phyloP scores from a whole-genome alignment of 1,139 yeast genomes.

The Blastobotrys proliferans region DNA sequence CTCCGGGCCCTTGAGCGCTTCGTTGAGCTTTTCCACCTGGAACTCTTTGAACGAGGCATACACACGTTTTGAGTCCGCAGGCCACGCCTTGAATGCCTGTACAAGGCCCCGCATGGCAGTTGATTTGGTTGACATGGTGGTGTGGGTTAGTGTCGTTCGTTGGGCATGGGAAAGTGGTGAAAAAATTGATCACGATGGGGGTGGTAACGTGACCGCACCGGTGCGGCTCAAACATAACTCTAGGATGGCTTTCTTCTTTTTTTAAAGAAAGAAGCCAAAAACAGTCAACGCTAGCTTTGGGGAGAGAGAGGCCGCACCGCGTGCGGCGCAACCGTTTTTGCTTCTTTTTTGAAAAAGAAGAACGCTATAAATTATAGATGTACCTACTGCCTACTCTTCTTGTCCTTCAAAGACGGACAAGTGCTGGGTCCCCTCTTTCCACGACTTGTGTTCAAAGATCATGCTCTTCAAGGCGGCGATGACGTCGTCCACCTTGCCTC shows the following conservation, averaged over 20 bases:
- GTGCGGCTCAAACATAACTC: no score
- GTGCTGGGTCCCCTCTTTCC: conserved; percentile 79
- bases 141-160: no score
- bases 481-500: conserved; percentile 81
- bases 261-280: no score
- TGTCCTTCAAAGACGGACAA: conserved; percentile 26
- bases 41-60: conserved; percentile 32
- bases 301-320: no score
- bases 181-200: no score
- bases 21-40: conserved; percentile 29
- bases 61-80: conserved; percentile 31
- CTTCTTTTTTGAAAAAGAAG: no score
- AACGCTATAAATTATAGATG: neutral
- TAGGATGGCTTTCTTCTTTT: no score
- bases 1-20: conserved; percentile 22
- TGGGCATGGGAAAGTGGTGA: no score
- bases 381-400: conserved; percentile 10
- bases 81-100: conserved; percentile 26
- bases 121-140: no score
- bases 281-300: no score
- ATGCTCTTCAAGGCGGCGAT: conserved; percentile 73
- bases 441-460: conserved; percentile 66
- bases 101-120: conserved; percentile 17
- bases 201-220: no score
- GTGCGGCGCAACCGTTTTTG: no score